Evolutionary conservation across 306 rosid genomes (phyloP), one percentile per base, ranked within the genome.

Genomic region (Malus domestica): DNA sequence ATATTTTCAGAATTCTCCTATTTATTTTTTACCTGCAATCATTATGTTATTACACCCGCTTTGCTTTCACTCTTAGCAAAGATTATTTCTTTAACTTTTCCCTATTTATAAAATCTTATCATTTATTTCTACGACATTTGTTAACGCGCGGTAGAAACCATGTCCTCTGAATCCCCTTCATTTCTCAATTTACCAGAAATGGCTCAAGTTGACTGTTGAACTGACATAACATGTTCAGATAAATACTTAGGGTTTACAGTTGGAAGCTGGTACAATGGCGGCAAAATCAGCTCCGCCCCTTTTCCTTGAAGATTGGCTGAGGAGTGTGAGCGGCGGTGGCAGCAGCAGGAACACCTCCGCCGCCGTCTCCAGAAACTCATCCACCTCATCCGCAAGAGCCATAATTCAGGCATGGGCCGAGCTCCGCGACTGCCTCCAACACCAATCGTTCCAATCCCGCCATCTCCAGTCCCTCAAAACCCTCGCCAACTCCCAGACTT

Each of bases 321-420:
- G 79, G 80, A 86, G 69, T 77, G 78, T 76, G 57, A 73, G 93
- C 72, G 87, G 86, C 15, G 70, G 40, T 62, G 57, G 77, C 77
- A 75, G 71, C 68, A 71, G 52, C 79, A 7, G 73, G 62, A 71
- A 40, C 77, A 40, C 12, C 45, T 9, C 12, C 3, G 45, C 45
- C 45, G 33, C 78, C 62, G 73, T 68, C 70, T 74, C 86, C 4
- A 67, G 71, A 72, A 66, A 59, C 83, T 68, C 88, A 61, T 29
- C 75, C 55, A 62, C 86, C 59, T 77, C 90, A 11, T 86, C 91
- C 12, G 97, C 97, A 6, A 86, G 96, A 80, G 88, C 90, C 68
- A 94, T 92, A 46, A 80, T 92, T 76, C 93, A 92, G 80, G 87
- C 95, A 8, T 90, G 97, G 97, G 83, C 93, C 18, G 85, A 83